Evolutionary conservation across 768 basidiomycete species (phyloP), one percentile per base, ranked within the genome.

Genomic region (Dioszegia aurantiaca): DNA sequence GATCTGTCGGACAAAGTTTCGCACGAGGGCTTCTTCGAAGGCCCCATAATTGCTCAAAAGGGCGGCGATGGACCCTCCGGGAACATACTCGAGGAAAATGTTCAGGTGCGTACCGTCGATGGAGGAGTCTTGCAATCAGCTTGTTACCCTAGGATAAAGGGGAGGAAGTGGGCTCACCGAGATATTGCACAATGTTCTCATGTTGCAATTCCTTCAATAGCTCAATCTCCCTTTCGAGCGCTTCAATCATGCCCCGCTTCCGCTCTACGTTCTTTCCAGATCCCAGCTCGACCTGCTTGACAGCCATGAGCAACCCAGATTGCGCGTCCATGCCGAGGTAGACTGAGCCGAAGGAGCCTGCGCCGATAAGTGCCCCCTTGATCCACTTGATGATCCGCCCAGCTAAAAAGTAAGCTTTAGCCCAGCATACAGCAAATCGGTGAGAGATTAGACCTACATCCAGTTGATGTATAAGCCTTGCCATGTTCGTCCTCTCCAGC

Each of bases 11-110:
- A 93, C 89, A 75, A 93, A 97, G 70, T 89, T 93, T 65, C 87
- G 86, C 41, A 94, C 90, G 3, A 97, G 82, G 0, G 86, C 82
- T 72, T 97, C 93, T 74, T 94, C 92, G 59, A 97, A 95, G 2
- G 93, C 89, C 44, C 92, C 93, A 68, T 94, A 97, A 67, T 85
- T 93, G 60, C 86, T 85, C 14, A 97, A 78, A 0, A 95, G 79
- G 0, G 91, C 89, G 1, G 91, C 86, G 28, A 97, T 90, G 11
- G 92, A 95, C 17, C 92, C 92, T 30, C 92, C 92, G 12, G 92
- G 92, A 11, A 97, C 92, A 67, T 97, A 97, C 78, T 97, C 92
- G 63, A 97, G 78, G 81, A 97, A 97, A 72, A 97, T 97, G 76
- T 97, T 97, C 55, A 99, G 82, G 75, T 83, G 86, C 44, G 88